Evolutionary conservation across 1,284 basidiomycete genomes (phyloP), one percentile per base, ranked within the genome.

Genomic region (Tetrapyrgos nigripes): DNA sequence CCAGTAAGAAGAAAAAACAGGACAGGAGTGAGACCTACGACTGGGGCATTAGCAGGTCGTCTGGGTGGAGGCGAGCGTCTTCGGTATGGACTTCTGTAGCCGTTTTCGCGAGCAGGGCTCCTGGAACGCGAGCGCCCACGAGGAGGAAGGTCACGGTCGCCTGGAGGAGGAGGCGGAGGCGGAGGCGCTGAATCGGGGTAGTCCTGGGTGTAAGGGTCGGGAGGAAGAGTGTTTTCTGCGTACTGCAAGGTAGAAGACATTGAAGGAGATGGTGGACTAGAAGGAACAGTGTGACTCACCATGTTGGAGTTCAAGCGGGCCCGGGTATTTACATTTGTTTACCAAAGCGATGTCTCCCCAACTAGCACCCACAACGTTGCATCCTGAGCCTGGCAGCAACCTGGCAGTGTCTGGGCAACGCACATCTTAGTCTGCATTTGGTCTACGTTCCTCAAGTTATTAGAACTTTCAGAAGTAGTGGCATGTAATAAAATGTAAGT

Each of bases 121-220:
- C 89, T 83, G 46, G 91, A 92, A 60, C 89, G 88, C 62, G 87
- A 88, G 56, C 91, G 87, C 50, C 87, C 87, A 60, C 88, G 79
- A 31, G 84, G 66, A 24, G 81, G 70, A 11, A 75, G 67, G 59
- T 87, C 86, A 33, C 84, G 80, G 50, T 82, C 77, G 55, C 79
- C 77, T 19, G 81, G 73, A 1, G 73, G 66, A 10, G 70, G 64
- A 28, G 76, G 64, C 2, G 78, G 70, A 26, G 81, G 75, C 48
- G 83, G 77, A 3, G 84, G 81, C 4, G 24, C 56, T 23, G 86
- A 84, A 47, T 86, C 88, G 65, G 83, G 90, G 75, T 91, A 92
- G 44, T 88, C 86, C 71, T 93, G 92, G 44, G 89, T 85, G 73
- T 93, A 93, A 14, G 92, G 91, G 75, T 93, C 91, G 28, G 88